Percentiles rank a stretch among this genome's conserved stretches.
Evolutionary conservation across 1,284 basidiomycete genomes (phyloP).

Genomic region (Tilletiopsis washingtonensis): DNA sequence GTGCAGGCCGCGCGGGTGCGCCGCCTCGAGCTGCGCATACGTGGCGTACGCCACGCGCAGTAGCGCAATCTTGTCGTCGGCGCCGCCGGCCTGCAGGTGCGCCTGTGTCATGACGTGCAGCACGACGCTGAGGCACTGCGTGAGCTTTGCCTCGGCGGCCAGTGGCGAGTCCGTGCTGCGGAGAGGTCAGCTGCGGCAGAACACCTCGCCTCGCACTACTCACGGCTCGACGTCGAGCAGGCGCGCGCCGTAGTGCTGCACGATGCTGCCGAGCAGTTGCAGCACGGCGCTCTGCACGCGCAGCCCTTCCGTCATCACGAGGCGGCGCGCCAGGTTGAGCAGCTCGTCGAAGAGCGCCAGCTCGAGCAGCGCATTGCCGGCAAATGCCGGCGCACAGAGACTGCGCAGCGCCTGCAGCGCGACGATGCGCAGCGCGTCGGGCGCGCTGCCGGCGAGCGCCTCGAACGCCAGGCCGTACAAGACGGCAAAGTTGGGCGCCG

Average conservation of each 20-base stretch:
- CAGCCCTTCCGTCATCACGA: conserved; percentile 77
- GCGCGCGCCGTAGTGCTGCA: conserved; percentile 53
- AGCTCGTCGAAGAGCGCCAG: conserved; percentile 85
- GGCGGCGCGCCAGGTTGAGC: conserved; percentile 74
- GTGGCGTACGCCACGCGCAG: conserved; percentile 63
- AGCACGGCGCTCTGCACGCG: conserved; percentile 66
- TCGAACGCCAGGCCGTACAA: conserved; percentile 90
- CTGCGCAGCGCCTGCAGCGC: conserved; percentile 71
- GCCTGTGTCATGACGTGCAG: conserved; percentile 68
- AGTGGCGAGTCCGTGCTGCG: neutral
- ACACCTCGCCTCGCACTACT: neutral
- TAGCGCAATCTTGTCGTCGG: conserved; percentile 53
- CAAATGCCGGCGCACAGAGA: conserved; percentile 68
- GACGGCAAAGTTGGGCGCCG: conserved; percentile 74
- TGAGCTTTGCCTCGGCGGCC: conserved; percentile 48
- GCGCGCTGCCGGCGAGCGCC: conserved; percentile 56
- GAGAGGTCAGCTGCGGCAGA: neutral
- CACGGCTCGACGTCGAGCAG: conserved; percentile 21
- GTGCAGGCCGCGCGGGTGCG: conserved; percentile 56
- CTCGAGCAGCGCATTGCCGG: conserved; percentile 65
- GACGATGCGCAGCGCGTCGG: conserved; percentile 47
- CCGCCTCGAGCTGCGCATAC: conserved; percentile 59
- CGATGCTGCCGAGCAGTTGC: conserved; percentile 63
- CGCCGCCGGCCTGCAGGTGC: conserved; percentile 50
- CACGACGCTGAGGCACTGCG: conserved; percentile 74